A percentile compares a stretch with the other conserved stretches of the same genome.
These are phyloP conservation scores for Coemansia sp. DNA, from an alignment of 192 early-diverging fungal species.

Conservation along the genomic window DNA sequence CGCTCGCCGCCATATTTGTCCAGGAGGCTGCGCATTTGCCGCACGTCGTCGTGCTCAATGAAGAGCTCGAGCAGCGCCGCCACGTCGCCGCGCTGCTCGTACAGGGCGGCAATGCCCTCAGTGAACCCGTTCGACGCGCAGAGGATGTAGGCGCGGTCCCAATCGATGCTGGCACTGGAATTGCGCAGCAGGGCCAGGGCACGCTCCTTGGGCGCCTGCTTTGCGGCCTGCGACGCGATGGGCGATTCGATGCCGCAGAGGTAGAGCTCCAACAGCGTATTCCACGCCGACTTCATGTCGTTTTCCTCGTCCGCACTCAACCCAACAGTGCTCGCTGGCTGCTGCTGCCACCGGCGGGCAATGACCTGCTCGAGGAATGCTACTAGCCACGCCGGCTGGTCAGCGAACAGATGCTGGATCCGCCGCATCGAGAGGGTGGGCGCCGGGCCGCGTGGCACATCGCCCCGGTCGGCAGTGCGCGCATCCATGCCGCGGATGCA, in stretches of 20 bases:
- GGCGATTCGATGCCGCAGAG: slow-evolving; percentile 59
- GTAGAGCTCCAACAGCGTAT: slow-evolving; percentile 91
- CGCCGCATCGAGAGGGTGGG: slow-evolving; percentile 52
- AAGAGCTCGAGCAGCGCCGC: slow-evolving; percentile 68
- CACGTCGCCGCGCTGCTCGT: slow-evolving; percentile 81
- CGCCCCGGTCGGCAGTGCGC: neutral
- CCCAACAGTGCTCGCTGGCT: slow-evolving; percentile 5
- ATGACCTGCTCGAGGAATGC: slow-evolving; percentile 85
- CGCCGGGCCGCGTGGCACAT: neutral
- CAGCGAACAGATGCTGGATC: slow-evolving; percentile 91
- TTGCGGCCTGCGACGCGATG: neutral
- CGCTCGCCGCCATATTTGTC: slow-evolving; percentile 67
- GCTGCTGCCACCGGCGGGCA: slow-evolving; percentile 66
- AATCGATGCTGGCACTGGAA: slow-evolving; percentile 75
- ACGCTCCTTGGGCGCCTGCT: slow-evolving; percentile 55
- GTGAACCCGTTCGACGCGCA: slow-evolving; percentile 84
- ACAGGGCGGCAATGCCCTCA: slow-evolving; percentile 84
- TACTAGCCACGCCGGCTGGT: slow-evolving; percentile 75
- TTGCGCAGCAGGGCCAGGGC: slow-evolving; percentile 70
- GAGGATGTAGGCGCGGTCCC: slow-evolving; percentile 89
- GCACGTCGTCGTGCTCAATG: slow-evolving; percentile 71
- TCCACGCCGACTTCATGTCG: slow-evolving; percentile 81
- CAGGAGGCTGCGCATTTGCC: slow-evolving; percentile 63
- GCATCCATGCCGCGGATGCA: slow-evolving; percentile 45
- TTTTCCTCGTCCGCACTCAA: slow-evolving; percentile 43